A percentile compares a stretch with the other conserved stretches of the same genome.
These are phyloP conservation scores for Gaeumannomyces tritici DNA, from an alignment of 2,329 filamentous ascomycete species.

Conservation along the genomic window DNA sequence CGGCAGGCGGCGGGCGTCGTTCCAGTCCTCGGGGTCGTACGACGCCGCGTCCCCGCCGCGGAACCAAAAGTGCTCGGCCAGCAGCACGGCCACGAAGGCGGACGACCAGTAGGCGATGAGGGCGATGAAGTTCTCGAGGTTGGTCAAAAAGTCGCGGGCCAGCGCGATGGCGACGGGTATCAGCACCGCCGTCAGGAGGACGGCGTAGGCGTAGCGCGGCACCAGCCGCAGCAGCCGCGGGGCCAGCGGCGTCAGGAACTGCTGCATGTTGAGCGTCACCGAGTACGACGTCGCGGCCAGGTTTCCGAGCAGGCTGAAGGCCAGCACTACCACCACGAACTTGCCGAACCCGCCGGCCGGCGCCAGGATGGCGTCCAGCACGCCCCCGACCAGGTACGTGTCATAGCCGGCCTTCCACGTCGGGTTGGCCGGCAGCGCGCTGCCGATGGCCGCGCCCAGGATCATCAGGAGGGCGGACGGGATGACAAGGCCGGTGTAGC, in stretches of 20 bases:
- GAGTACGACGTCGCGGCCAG: constrained; percentile 51
- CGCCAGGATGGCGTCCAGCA: constrained; percentile 48
- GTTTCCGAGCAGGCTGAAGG: constrained; percentile 49
- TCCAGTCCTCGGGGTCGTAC: constrained; percentile 16
- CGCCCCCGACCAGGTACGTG: constrained; percentile 43
- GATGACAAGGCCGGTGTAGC: constrained; percentile 42
- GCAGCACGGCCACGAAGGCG: constrained; percentile 28
- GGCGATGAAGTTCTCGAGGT: constrained; percentile 32
- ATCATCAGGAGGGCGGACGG: constrained; percentile 51
- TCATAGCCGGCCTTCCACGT: constrained; percentile 46
- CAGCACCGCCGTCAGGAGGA: constrained; percentile 28
- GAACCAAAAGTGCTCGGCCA: constrained; percentile 20
- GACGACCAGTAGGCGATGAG: constrained; percentile 36
- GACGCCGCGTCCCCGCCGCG: constrained; percentile 10
- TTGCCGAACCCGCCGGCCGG: constrained; percentile 51
- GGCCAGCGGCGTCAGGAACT: constrained; percentile 26
- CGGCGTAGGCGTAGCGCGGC: constrained; percentile 29
- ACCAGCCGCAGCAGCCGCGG: constrained; percentile 20
- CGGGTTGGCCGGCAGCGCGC: constrained; percentile 43
- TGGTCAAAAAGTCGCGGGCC: constrained; percentile 27
- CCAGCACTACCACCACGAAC: constrained; percentile 50
- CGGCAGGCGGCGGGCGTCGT: constrained; percentile 14
- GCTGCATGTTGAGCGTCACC: constrained; percentile 51
- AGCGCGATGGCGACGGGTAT: constrained; percentile 29
- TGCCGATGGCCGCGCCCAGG: constrained; percentile 55